Evolutionary conservation across 2,329 filamentous ascomycete genomes (phyloP), one percentile per base, ranked within the genome.

Genomic region (Cadophora sp.): DNA sequence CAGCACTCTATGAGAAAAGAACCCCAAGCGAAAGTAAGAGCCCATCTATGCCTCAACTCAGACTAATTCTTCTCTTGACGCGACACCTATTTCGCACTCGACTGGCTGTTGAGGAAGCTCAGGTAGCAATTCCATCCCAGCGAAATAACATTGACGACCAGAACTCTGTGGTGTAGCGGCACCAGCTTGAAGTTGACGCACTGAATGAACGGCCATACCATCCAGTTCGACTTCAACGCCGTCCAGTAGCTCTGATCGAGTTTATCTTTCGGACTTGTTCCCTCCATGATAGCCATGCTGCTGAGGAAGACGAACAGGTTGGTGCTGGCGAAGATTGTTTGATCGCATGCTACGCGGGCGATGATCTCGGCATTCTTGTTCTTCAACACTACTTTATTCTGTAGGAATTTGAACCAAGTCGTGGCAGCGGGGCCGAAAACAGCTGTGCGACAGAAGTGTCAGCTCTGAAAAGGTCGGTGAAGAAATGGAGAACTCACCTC

Each of bases 351-450:
- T 55, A 92, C 90, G 70, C 89, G 86, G 6, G 89, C 87, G 34
- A 84, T 77, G 69, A 91, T 89, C 66, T 90, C 90, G 69, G 82
- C 76, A 73, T 87, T 88, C 64, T 84, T 84, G 64, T 82, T 84
- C 68, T 81, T 80, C 8, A 87, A 80, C 58, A 90, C 85, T 74
- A 92, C 81, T 70, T 86, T 82, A 65, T 83, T 83, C 74, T 90
- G 86, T 65, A 93, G 85, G 77, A 92, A 84, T 68, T 83, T 83
- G 82, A 89, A 92, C 91, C 91, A 93, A 64, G 83, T 87, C 16
- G 89, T 91, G 43, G 90, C 91, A 43, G 86, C 89, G 34, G 91
- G 91, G 56, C 90, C 91, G 78, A 93, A 93, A 77, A 92, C 82
- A 62, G 82, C 87, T 88, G 73, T 60, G 29, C 24, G 58, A 55